Evolutionary conservation across 31 red algal genomes (phyloP).

Genomic region (Pterothamnion heteromorphum): DNA sequence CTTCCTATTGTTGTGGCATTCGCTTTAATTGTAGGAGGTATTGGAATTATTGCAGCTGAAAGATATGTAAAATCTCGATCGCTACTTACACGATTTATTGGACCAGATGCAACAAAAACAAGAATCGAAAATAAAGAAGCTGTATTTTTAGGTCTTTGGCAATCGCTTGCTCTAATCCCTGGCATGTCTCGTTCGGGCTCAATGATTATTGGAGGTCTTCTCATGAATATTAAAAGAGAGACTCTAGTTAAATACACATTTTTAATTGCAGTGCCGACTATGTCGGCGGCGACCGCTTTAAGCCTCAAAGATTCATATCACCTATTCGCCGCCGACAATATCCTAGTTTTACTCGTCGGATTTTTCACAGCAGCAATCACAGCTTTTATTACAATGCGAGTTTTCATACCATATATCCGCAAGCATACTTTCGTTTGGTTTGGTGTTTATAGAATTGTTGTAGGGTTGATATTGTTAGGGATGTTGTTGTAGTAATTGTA

Average conservation of each 20-base stretch:
- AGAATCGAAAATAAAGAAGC: background rate
- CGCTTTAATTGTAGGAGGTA: background rate
- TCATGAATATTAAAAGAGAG: background rate
- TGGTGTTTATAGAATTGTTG: slow-evolving; percentile 24
- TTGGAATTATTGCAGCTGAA: slow-evolving; percentile 19
- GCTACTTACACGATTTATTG: background rate
- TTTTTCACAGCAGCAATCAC: background rate
- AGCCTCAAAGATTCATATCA: background rate
- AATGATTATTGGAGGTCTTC: slow-evolving; percentile 5
- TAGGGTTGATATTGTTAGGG: background rate
- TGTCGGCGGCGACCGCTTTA: slow-evolving; percentile 16
- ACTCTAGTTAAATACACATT: background rate
- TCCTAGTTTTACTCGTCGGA: background rate
- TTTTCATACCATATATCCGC: background rate
- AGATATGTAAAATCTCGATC: background rate
- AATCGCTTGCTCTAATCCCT: background rate
- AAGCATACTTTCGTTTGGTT: background rate
- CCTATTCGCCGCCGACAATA: background rate
- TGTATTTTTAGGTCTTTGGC: background rate
- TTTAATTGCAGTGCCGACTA: background rate
- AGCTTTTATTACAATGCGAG: background rate
- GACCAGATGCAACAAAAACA: background rate
- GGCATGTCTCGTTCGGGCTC: background rate
- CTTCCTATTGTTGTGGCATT: background rate
- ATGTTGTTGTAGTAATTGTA: background rate